Conservation (phyloP, 345 rosid genomes). For the Passiflora organensis region DNA sequence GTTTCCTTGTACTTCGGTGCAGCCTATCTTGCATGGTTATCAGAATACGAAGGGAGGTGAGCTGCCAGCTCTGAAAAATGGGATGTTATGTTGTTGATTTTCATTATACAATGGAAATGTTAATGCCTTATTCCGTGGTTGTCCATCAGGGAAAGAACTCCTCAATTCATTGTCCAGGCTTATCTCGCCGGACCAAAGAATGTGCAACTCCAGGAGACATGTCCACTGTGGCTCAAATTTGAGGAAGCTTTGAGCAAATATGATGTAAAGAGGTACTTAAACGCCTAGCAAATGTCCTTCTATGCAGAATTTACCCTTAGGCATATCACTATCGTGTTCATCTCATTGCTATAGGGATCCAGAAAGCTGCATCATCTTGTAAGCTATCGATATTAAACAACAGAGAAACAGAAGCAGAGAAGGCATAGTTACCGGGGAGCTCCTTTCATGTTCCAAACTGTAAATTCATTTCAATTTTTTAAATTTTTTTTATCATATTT, state of each 20-base stretch:
- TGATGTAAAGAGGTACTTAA: conserved; percentile 48
- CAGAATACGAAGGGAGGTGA: conserved; percentile 81
- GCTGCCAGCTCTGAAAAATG: conserved; percentile 7
- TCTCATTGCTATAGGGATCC: no score
- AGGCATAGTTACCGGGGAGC: no score
- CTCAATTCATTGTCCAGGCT: conserved; percentile 74
- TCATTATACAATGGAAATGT: no score
- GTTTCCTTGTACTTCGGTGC: conserved; percentile 86
- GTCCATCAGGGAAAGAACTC: conserved; percentile 55
- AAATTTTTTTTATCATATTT: no score
- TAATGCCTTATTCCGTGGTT: neutral
- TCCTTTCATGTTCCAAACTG: no score
- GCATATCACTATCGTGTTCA: no score
- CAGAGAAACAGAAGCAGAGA: no score
- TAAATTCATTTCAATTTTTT: no score
- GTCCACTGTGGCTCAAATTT: conserved; percentile 71
- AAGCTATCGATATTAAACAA: no score
- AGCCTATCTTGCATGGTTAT: conserved; percentile 75
- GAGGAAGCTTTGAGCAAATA: conserved; percentile 70
- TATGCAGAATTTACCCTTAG: no score
- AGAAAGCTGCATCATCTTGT: no score
- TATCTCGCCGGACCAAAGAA: conserved; percentile 64
- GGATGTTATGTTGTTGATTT: neutral
- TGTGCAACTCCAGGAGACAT: conserved; percentile 47
- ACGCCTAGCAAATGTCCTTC: no score